Evolutionary conservation across 2,329 filamentous ascomycete genomes (phyloP), one percentile per base, ranked within the genome.

Genomic region (Colletotrichum lini): DNA sequence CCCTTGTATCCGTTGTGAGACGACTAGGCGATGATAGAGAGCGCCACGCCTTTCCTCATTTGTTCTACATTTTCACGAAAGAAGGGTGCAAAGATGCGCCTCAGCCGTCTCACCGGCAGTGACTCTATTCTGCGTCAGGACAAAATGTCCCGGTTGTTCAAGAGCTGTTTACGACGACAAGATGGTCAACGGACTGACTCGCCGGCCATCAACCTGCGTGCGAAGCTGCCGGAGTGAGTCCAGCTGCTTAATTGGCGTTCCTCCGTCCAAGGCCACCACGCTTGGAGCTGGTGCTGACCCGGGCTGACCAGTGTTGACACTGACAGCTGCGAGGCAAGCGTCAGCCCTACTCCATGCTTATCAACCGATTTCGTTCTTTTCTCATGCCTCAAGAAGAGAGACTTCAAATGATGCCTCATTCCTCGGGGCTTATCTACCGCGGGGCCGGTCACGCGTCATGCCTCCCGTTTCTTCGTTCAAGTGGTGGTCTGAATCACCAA

Each of bases 371-470:
- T 60, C 21, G 18, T 40, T 44, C 38, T 23, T 23, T 52, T 30
- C 30, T 30, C n/a, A 40, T 60, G 57, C 57, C 26, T n/a, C 49
- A 61, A 67, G 56, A 42, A 53, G 56, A 56, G 42, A 38, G 40
- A 8, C 26, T 15, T 12, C 13, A 45, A 40, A 18, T 45, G 26
- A 38, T 49, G 23, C 44, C 23, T 50, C 15, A 16, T 49, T 61
- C 18, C 45, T 30, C 58, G 58, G 44, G 6, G 45, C 2, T 61
- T 26, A 40, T 50, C 35, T 38, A 18, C 47, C 18, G 67, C 23
- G 26, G 50, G 30, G 57, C 50, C 30, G 18, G 35, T 18, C 40
- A 18, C 38, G 38, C 15, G 57, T 10, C 56, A 38, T 54, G 49
- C 56, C 44, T n/a, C 5, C 42, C 21, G 0, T 47, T 66, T 49